Percentiles rank a stretch among this genome's conserved stretches.
Conservation (phyloP, 148 eudicot genomes). For the Pouteria glomerata region DNA sequence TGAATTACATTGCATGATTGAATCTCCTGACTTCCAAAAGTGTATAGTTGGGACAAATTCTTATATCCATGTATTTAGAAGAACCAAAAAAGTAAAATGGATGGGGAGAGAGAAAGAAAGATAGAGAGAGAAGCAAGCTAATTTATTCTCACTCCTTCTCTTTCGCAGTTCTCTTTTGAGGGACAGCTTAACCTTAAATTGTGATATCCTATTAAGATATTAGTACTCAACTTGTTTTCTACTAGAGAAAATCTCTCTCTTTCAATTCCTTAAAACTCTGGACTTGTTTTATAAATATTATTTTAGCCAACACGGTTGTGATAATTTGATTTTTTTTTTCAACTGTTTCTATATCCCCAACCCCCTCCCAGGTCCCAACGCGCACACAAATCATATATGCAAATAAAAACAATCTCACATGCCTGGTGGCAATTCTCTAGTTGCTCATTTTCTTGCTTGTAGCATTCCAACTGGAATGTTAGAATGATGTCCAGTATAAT, state of each 20-base stretch:
- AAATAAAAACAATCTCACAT: no score
- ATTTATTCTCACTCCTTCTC: not conserved
- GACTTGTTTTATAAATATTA: not conserved
- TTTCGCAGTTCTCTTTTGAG: not conserved
- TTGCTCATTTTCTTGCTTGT: no score
- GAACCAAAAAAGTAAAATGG: no score
- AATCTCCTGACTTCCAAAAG: not conserved
- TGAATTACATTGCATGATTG: not conserved
- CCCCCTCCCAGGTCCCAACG: no score
- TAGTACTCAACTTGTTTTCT: not conserved
- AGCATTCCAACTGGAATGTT: no score
- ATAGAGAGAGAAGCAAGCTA: no score
- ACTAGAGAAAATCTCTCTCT: not conserved
- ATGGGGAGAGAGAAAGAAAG: no score
- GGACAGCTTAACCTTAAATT: not conserved
- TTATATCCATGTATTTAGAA: no score
- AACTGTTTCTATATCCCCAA: not conserved
- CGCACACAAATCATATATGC: no score
- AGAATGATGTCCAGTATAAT: not conserved
- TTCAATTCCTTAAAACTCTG: not conserved
- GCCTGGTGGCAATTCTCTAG: no score
- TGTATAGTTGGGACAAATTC: not conserved
- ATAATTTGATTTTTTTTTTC: not conserved
- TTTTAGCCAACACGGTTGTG: not conserved
- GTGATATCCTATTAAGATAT: not conserved